Percentiles rank a stretch among this genome's conserved stretches.
These are phyloP conservation scores for Pichia californica DNA, from an alignment of 805 yeast genomes.

Conservation along the genomic window DNA sequence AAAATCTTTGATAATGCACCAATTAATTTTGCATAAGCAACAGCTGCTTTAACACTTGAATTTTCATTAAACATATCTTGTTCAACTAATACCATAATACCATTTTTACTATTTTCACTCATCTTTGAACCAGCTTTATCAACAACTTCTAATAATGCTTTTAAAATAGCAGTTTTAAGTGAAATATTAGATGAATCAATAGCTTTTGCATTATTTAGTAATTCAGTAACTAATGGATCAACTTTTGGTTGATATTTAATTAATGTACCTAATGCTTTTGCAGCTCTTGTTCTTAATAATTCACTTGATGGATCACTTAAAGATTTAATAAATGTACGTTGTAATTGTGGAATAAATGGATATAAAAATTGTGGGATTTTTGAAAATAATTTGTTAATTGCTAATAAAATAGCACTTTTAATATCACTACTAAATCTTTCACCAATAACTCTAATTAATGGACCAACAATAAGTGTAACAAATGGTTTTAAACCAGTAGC, in stretches of 20 bases:
- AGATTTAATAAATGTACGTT: constrained; percentile 92
- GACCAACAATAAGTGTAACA: constrained; percentile 94
- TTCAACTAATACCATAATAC: constrained; percentile 68
- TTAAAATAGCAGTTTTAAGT: constrained; percentile 78
- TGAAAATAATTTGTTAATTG: constrained; percentile 68
- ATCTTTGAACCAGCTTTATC: constrained; percentile 71
- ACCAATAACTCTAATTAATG: constrained; percentile 95
- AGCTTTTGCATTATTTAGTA: constrained; percentile 66
- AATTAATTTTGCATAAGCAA: constrained; percentile 70
- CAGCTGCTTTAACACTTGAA: constrained; percentile 51
- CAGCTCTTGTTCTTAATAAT: constrained; percentile 74
- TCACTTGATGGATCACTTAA: constrained; percentile 73
- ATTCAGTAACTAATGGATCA: constrained; percentile 84
- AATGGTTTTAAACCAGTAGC: constrained; percentile 76
- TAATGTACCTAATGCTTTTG: constrained; percentile 80
- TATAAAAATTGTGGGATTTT: constrained; percentile 87
- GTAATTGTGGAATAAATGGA: constrained; percentile 96
- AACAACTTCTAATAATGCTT: constrained; percentile 79
- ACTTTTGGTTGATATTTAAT: constrained; percentile 88
- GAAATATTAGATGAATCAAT: constrained; percentile 46
- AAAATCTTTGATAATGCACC: constrained; percentile 71
- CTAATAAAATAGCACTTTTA: constrained; percentile 86
- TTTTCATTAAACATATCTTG: constrained; percentile 43
- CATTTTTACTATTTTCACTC: constrained; percentile 63
- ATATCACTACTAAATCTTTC: constrained; percentile 89